Base-by-base conservation (phyloP, 1,139 yeast genomes). In the Suhomyces anneliseae region DNA sequence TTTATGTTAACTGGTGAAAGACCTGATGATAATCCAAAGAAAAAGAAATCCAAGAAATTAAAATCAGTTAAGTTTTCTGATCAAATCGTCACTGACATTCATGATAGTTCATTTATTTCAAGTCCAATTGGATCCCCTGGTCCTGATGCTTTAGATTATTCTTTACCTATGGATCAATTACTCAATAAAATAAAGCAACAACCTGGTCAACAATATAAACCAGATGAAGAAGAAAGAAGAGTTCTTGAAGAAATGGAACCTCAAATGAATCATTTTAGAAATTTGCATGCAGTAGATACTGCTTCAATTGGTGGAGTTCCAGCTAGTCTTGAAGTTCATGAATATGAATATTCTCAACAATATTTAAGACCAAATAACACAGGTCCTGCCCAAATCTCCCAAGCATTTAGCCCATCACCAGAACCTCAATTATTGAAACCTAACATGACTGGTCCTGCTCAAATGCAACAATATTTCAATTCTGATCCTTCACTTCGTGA, bases 11-110 rank as follows among this genome's bases (percentile, higher is more conserved):
- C 95, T 0, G 95, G 95, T 2, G 81, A 84, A 56, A 69, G 85
- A 40, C 87, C 87, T 11, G 74, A 67, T 32, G 78, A 71, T 8
- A 56, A 59, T 11, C 72, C 58, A 40, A 64, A 58, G 53, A 66
- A 59, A 51, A 58, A 58, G 58, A 60, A 62, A 39, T 61, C 66
- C 53, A 64, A 71, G 60, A 75, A 74, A 51, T 62, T 69, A 38
- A 86, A 85, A 59, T 78, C 81, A 44, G 93, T 87, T 42, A 83
- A 85, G 58, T 87, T 87, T 57, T 80, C 87, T 10, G 92, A 86
- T 56, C 82, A 84, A 53, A 65, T 83, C 4, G 79, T 78, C 7
- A 65, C 76, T 8, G 78, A 71, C 48, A 64, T 74, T 36, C 78
- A 76, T 53, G 69, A 68, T 36, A 57, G 60, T 11, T 61, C 61